A percentile compares a stretch with the other conserved stretches of the same genome.
Evolutionary conservation across 371 early-diverging fungal genomes (phyloP).

Genomic region (Lichtheimia hyalospora): DNA sequence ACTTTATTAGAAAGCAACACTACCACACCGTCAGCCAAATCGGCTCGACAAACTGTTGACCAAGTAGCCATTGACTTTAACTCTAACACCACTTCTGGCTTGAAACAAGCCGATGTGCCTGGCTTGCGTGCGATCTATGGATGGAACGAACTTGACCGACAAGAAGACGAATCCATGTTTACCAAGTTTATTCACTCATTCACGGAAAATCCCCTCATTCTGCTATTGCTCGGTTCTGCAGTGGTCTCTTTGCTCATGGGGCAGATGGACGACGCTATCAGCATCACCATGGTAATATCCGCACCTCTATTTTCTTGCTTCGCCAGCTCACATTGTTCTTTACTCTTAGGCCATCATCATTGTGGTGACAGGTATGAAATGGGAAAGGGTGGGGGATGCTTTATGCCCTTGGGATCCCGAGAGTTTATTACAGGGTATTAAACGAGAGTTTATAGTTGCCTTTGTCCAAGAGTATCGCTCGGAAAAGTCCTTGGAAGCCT

Average conservation of each 20-base stretch:
- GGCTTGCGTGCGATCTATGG: slow-evolving; percentile 64
- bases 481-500: slow-evolving; percentile 82
- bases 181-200: slow-evolving; percentile 44
- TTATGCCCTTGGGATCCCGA: neutral
- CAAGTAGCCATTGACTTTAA: slow-evolving; percentile 56
- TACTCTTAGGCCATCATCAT: slow-evolving; percentile 77
- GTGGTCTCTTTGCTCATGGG: slow-evolving; percentile 83
- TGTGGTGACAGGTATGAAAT: slow-evolving; percentile 75
- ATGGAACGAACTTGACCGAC: slow-evolving; percentile 47
- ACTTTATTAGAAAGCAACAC: slow-evolving; percentile 14
- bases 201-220: slow-evolving; percentile 76
- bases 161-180: slow-evolving; percentile 43
- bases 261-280: slow-evolving; percentile 91
- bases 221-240: slow-evolving; percentile 89
- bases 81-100: slow-evolving; percentile 51
- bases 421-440: neutral
- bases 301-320: no score
- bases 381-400: neutral
- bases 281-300: slow-evolving; percentile 86
- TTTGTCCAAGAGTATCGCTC: slow-evolving; percentile 91
- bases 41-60: slow-evolving; percentile 56
- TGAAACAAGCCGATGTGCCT: slow-evolving; percentile 48
- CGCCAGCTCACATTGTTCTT: slow-evolving; percentile 2
- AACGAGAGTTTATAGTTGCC: slow-evolving; percentile 59
- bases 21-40: slow-evolving; percentile 61